Evolutionary conservation across 805 yeast species (phyloP).

Genomic region (Candida vartiovaarae): DNA sequence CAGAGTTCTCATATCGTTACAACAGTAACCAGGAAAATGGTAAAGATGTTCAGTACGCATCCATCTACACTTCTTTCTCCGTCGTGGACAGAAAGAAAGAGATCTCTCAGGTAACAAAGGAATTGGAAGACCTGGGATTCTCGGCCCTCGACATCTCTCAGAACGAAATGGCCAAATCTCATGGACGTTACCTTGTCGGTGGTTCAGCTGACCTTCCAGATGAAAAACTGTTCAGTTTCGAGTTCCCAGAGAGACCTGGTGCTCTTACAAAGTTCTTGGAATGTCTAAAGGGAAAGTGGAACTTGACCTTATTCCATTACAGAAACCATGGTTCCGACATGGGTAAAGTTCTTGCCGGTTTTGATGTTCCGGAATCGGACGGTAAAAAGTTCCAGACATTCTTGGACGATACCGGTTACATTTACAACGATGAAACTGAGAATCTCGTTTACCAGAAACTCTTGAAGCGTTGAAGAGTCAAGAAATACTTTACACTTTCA

Average conservation of each 20-base stretch:
- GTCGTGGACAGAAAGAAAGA: constrained; percentile 75
- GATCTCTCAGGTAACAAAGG: constrained; percentile 52
- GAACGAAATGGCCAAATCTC: constrained; percentile 92
- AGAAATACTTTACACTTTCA: not conserved
- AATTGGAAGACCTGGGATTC: constrained; percentile 58
- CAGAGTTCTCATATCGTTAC: constrained; percentile 90
- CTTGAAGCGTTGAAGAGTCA: constrained; percentile 31
- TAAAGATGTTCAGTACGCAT: constrained; percentile 39
- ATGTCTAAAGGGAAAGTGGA: constrained; percentile 74
- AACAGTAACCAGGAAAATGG: constrained; percentile 35
- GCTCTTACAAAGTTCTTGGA: constrained; percentile 78
- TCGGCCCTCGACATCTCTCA: constrained; percentile 79
- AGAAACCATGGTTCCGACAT: constrained; percentile 95
- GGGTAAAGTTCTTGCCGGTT: constrained; percentile 87
- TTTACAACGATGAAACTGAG: constrained; percentile 72
- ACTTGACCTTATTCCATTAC: constrained; percentile 90
- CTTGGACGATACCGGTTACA: constrained; percentile 67
- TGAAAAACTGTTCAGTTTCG: constrained; percentile 78
- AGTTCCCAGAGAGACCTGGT: constrained; percentile 97
- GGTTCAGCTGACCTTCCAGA: constrained; percentile 70
- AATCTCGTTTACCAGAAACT: constrained; percentile 83
- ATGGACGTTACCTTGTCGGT: constrained; percentile 94
- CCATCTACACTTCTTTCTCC: constrained; percentile 81
- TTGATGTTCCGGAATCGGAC: constrained; percentile 72
- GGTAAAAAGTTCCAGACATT: constrained; percentile 59